A percentile compares a stretch with the other conserved stretches of the same genome.
Evolutionary conservation across 768 basidiomycete species (phyloP).

Genomic region (Rhizopogon sp.): DNA sequence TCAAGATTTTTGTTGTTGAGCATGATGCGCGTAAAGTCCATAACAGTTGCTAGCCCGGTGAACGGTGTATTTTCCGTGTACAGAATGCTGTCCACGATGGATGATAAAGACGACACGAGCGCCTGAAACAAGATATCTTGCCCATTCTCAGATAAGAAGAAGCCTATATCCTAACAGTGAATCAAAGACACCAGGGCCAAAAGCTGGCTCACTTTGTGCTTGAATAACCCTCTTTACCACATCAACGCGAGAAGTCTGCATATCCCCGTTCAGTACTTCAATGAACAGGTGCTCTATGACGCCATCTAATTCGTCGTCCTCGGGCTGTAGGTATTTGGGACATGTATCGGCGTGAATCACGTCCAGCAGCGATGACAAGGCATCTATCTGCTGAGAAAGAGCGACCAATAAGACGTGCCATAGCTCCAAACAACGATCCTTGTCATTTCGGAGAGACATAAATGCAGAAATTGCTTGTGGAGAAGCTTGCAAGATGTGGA

Average conservation of each 20-base stretch:
- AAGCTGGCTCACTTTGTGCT: slow-evolving; percentile 30
- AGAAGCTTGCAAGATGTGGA: slow-evolving; percentile 34
- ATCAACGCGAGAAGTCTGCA: slow-evolving; percentile 20
- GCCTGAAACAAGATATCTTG: slow-evolving; percentile 27
- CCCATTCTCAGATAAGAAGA: slow-evolving; percentile 26
- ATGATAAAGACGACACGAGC: slow-evolving; percentile 31
- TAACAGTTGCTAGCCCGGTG: slow-evolving; percentile 19
- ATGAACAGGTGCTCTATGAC: slow-evolving; percentile 36
- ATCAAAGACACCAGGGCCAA: neutral
- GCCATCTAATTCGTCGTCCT: slow-evolving; percentile 38
- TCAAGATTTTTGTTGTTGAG: slow-evolving; percentile 9
- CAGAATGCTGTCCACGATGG: slow-evolving; percentile 29
- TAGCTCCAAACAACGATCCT: slow-evolving; percentile 25
- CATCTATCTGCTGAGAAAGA: slow-evolving; percentile 31
- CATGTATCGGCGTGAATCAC: slow-evolving; percentile 34
- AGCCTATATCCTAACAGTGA: slow-evolving; percentile 10
- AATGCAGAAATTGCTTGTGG: slow-evolving; percentile 15
- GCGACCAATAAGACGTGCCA: slow-evolving; percentile 48
- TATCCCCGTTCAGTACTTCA: slow-evolving; percentile 26
- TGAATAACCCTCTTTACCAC: slow-evolving; percentile 36
- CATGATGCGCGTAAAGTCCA: slow-evolving; percentile 30
- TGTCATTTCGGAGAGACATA: slow-evolving; percentile 27
- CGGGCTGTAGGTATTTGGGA: slow-evolving; percentile 42
- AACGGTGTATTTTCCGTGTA: slow-evolving; percentile 15
- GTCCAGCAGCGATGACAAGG: slow-evolving; percentile 34